Evolutionary conservation across 1,284 basidiomycete species (phyloP).

Genomic region (Pseudozyma sp.): DNA sequence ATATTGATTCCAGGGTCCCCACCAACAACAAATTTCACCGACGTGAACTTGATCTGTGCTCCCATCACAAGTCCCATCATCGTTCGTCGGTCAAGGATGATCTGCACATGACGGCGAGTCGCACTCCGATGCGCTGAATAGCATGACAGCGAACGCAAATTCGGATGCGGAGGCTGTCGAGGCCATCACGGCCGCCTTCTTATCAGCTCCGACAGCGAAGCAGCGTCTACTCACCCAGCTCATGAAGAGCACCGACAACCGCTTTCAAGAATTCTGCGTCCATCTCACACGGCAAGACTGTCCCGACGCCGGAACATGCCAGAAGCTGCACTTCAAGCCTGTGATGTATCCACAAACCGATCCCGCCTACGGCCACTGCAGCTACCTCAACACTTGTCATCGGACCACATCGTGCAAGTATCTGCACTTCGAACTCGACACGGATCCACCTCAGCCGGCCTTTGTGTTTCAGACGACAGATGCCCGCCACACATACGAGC

Average conservation of each 20-base stretch:
- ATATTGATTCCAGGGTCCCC: slow-evolving; percentile 5
- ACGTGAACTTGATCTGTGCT: background rate
- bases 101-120: background rate
- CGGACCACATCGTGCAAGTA: slow-evolving; percentile 60
- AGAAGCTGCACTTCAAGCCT: slow-evolving; percentile 59
- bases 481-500: slow-evolving; percentile 19
- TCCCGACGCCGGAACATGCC: slow-evolving; percentile 18
- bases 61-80: background rate
- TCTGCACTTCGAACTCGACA: slow-evolving; percentile 61
- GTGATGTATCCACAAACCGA: slow-evolving; percentile 62
- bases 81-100: background rate
- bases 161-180: slow-evolving; percentile 24
- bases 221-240: slow-evolving; percentile 51
- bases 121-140: background rate
- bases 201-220: slow-evolving; percentile 61
- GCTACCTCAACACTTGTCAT: slow-evolving; percentile 65
- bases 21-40: background rate
- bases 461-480: slow-evolving; percentile 48
- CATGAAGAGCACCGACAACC: slow-evolving; percentile 57
- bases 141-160: background rate
- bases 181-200: slow-evolving; percentile 49
- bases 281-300: slow-evolving; percentile 61
- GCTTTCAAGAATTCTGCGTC: slow-evolving; percentile 56
- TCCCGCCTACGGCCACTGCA: slow-evolving; percentile 61
- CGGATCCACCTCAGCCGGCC: slow-evolving; percentile 26